Evolutionary conservation across 768 basidiomycete genomes (phyloP).

Genomic region (Pulveroboletus ravenelii): DNA sequence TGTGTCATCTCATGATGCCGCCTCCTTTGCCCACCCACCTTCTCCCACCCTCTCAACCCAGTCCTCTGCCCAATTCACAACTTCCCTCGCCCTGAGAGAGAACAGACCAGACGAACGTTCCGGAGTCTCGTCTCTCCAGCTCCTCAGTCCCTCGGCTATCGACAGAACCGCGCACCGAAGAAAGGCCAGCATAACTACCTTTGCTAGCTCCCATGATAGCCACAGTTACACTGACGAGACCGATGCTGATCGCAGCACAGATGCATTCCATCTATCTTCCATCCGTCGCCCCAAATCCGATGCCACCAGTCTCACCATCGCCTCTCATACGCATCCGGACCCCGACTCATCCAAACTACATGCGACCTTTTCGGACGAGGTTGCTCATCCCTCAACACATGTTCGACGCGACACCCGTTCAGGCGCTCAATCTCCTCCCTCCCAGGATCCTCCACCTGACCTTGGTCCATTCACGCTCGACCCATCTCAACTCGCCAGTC

Average conservation of each 20-base stretch:
- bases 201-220: slow-evolving; percentile 40
- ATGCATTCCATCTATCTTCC: slow-evolving; percentile 23
- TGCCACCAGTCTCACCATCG: slow-evolving; percentile 31
- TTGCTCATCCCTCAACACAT: slow-evolving; percentile 17
- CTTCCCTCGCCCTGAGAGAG: slow-evolving; percentile 56
- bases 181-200: slow-evolving; percentile 55
- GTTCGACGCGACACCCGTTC: slow-evolving; percentile 21
- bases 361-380: slow-evolving; percentile 1
- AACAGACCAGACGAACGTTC: slow-evolving; percentile 59
- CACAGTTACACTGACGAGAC: slow-evolving; percentile 39
- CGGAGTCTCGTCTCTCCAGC: slow-evolving; percentile 47
- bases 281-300: slow-evolving; percentile 35
- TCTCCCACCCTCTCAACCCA: slow-evolving; percentile 72
- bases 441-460: slow-evolving; percentile 44
- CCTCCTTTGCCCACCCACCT: slow-evolving; percentile 46
- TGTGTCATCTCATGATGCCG: slow-evolving; percentile 41
- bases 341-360: slow-evolving; percentile 30
- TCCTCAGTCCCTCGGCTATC: slow-evolving; percentile 42
- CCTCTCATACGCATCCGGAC: slow-evolving; percentile 37
- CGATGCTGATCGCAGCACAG: slow-evolving; percentile 42
- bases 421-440: slow-evolving; percentile 14
- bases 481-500: slow-evolving; percentile 71
- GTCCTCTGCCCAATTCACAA: slow-evolving; percentile 57
- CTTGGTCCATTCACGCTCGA: slow-evolving; percentile 70
- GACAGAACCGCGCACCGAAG: slow-evolving; percentile 40